Conservation (phyloP, 2,329 filamentous ascomycete species). For the Talaromyces amestolkiae region DNA sequence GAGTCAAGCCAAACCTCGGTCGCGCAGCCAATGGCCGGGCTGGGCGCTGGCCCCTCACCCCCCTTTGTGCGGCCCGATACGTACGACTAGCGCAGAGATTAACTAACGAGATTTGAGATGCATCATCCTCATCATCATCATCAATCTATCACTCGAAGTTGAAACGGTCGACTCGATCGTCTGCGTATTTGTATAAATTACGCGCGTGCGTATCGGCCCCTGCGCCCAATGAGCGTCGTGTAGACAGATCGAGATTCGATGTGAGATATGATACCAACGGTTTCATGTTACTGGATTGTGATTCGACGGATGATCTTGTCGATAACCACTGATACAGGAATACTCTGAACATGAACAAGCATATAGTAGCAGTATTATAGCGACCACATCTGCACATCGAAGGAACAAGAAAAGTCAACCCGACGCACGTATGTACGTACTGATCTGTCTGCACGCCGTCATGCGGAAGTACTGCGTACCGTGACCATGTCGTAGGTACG, state of each 20-base stretch:
- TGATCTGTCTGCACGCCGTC: background rate
- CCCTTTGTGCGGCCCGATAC: slow-evolving; percentile 12
- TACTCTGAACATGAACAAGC: background rate
- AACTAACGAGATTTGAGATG: slow-evolving; percentile 14
- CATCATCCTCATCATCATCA: background rate
- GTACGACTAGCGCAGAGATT: background rate
- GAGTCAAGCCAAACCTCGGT: background rate
- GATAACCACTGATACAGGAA: background rate
- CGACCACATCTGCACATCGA: background rate
- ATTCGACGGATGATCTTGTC: background rate
- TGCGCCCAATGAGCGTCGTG: background rate
- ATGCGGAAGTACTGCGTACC: background rate
- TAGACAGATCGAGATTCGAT: slow-evolving; percentile 2
- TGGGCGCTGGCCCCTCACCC: background rate
- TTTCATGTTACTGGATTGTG: background rate
- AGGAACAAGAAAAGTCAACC: background rate
- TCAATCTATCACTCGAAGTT: background rate
- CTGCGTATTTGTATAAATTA: background rate
- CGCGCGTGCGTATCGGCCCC: background rate
- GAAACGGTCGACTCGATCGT: background rate
- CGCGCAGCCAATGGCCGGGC: background rate
- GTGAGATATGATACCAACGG: slow-evolving; percentile 6
- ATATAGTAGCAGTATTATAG: background rate
- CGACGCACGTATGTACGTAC: background rate
- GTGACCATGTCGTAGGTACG: background rate